These are phyloP conservation scores for Amphicarpaea edgeworthii DNA, from an alignment of 306 rosid species.

Conservation along the genomic window DNA sequence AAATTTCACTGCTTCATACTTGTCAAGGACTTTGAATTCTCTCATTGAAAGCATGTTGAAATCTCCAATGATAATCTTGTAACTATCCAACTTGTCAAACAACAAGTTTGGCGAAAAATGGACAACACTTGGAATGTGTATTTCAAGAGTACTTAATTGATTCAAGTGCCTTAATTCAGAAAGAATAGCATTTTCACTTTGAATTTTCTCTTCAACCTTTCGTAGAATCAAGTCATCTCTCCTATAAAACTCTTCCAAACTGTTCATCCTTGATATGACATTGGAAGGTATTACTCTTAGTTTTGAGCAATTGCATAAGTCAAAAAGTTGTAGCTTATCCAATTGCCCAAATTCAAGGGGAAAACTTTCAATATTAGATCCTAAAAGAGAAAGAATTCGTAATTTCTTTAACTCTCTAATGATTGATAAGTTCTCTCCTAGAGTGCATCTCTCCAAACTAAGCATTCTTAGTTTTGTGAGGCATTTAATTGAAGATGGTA, in stretches of 20 bases:
- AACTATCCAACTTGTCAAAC: slow-evolving; percentile 34
- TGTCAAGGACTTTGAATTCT: slow-evolving; percentile 11
- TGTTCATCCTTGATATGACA: slow-evolving; percentile 45
- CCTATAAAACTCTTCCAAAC: slow-evolving; percentile 52
- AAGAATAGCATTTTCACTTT: slow-evolving; percentile 19
- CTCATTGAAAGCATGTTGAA: neutral
- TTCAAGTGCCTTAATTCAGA: slow-evolving; percentile 30
- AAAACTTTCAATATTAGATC: slow-evolving; percentile 37
- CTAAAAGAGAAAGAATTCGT: slow-evolving; percentile 38
- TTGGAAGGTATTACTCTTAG: slow-evolving; percentile 26
- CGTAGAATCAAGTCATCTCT: slow-evolving; percentile 40
- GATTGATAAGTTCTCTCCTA: slow-evolving; percentile 4
- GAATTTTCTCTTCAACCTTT: slow-evolving; percentile 6
- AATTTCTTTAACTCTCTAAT: slow-evolving; percentile 36
- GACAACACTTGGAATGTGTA: neutral
- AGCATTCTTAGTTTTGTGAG: slow-evolving; percentile 30
- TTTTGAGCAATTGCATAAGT: slow-evolving; percentile 22
- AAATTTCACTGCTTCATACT: slow-evolving; percentile 9
- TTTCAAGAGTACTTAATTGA: slow-evolving; percentile 1
- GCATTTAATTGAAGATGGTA: slow-evolving; percentile 9
- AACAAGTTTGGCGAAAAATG: slow-evolving; percentile 4
- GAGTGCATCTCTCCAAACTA: slow-evolving; percentile 11
- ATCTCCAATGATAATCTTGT: slow-evolving; percentile 53
- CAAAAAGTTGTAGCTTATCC: slow-evolving; percentile 27
- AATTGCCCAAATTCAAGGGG: slow-evolving; percentile 14